These are phyloP conservation scores for Ogataea henricii DNA, from an alignment of 805 yeast species.

Conservation along the genomic window DNA sequence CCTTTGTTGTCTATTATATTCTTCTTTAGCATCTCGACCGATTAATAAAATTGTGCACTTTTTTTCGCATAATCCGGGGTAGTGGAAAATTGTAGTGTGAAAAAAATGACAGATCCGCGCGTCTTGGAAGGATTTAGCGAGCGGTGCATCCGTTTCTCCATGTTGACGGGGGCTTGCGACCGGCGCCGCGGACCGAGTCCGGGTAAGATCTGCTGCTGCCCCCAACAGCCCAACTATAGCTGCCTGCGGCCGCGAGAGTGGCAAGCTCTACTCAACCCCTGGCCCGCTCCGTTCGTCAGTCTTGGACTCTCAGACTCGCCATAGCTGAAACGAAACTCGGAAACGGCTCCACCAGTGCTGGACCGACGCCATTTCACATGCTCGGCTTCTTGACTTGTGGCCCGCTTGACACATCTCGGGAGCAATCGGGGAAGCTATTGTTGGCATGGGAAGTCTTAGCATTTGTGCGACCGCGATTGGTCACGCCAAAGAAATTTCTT, in stretches of 20 bases:
- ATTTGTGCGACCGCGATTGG: slow-evolving; percentile 14
- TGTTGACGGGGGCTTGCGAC: too few relatives aligned
- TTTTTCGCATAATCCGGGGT: slow-evolving; percentile 3
- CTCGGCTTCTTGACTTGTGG: not conserved
- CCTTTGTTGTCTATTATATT: not conserved
- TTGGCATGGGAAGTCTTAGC: not conserved
- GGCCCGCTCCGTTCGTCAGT: too few relatives aligned
- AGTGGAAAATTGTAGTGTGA: not conserved
- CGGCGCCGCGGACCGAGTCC: too few relatives aligned
- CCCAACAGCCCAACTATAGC: too few relatives aligned
- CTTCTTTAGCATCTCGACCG: not conserved
- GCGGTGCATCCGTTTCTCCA: slow-evolving; percentile 20
- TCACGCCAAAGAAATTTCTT: slow-evolving; percentile 10
- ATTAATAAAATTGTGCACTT: not conserved
- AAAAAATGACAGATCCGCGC: slow-evolving; percentile 2
- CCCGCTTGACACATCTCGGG: slow-evolving; percentile 4
- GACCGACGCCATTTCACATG: too few relatives aligned
- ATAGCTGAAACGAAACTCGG: too few relatives aligned
- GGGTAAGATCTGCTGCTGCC: not conserved
- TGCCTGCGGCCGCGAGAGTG: too few relatives aligned
- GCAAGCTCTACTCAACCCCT: too few relatives aligned
- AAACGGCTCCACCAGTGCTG: too few relatives aligned
- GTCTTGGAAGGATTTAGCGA: slow-evolving; percentile 3
- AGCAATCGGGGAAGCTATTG: not conserved
- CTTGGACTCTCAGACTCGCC: too few relatives aligned